These are phyloP conservation scores for Fusarium sp. DNA, from an alignment of 2,329 filamentous ascomycete species.

Conservation along the genomic window DNA sequence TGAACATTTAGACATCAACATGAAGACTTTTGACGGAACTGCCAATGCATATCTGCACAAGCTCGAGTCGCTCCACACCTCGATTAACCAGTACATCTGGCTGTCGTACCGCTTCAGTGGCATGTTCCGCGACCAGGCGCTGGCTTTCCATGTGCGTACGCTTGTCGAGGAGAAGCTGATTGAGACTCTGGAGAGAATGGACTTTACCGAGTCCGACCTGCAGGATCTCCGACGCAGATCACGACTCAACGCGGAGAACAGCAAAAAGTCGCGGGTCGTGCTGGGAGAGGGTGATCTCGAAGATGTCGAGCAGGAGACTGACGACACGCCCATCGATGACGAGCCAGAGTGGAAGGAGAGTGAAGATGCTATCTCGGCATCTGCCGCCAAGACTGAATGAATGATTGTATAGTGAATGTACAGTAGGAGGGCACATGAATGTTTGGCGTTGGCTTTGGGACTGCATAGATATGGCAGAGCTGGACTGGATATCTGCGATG, in stretches of 20 bases:
- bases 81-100: constrained; percentile 90
- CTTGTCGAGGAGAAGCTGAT: constrained; percentile 81
- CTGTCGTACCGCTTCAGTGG: constrained; percentile 88
- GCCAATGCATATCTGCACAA: constrained; percentile 69
- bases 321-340: constrained; percentile 30
- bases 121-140: constrained; percentile 77
- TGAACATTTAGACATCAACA: constrained; percentile 76
- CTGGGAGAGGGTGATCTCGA: constrained; percentile 28
- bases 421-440: constrained; percentile 5
- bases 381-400: constrained; percentile 16
- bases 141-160: constrained; percentile 82
- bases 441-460: constrained; percentile 27
- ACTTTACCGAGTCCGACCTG: constrained; percentile 54
- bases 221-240: constrained; percentile 40
- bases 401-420: constrained; percentile 23
- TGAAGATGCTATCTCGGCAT: background rate
- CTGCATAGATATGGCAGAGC: constrained; percentile 8
- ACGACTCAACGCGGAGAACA: constrained; percentile 39
- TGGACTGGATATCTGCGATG: constrained; percentile 19
- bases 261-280: constrained; percentile 20
- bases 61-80: constrained; percentile 83
- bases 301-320: constrained; percentile 31
- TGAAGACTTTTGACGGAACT: constrained; percentile 50
- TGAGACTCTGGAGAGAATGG: constrained; percentile 61
- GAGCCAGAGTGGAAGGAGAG: constrained; percentile 19